Conservation (phyloP, 345 rosid species). For the Arabidopsis thaliana region DNA sequence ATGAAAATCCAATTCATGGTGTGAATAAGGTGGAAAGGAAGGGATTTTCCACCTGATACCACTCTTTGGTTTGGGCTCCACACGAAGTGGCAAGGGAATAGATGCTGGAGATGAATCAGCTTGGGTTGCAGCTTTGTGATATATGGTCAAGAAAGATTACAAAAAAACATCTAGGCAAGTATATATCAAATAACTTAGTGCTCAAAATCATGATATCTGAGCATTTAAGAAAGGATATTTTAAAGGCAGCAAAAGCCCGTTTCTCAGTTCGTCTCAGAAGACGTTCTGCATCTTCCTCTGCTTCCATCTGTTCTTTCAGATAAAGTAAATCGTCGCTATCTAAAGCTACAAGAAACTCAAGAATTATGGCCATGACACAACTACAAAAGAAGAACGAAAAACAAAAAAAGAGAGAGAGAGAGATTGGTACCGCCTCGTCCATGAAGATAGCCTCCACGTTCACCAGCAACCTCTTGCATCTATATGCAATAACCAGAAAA, state of each 20-base stretch:
- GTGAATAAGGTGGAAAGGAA: not conserved
- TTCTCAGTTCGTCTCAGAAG: slow-evolving; percentile 96
- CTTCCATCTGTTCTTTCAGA: slow-evolving; percentile 99
- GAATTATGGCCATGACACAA: slow-evolving; percentile 6
- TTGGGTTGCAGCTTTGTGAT: slow-evolving; percentile 86
- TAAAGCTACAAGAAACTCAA: slow-evolving; percentile 70
- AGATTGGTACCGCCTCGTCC: slow-evolving; percentile 85
- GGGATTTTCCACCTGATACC: slow-evolving; percentile 69
- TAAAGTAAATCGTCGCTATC: slow-evolving; percentile 98
- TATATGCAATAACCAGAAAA: slow-evolving; percentile 67
- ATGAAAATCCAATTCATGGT: slow-evolving; percentile 14
- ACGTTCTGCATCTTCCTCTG: slow-evolving; percentile 98
- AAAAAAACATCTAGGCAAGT: not conserved
- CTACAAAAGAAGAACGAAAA: not conserved
- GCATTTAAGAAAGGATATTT: slow-evolving; percentile 71
- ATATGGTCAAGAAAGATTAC: slow-evolving; percentile 55
- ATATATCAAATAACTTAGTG: slow-evolving; percentile 6
- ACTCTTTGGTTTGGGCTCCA: slow-evolving; percentile 95
- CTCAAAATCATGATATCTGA: not conserved
- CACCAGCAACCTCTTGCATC: slow-evolving; percentile 99
- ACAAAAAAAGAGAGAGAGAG: not conserved
- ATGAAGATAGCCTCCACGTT: slow-evolving; percentile 99
- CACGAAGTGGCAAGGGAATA: slow-evolving; percentile 85
- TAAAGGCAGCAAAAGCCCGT: slow-evolving; percentile 96
- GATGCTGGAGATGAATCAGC: slow-evolving; percentile 90